Base-by-base conservation (phyloP, 805 yeast species). In the Starmera amethionina region DNA sequence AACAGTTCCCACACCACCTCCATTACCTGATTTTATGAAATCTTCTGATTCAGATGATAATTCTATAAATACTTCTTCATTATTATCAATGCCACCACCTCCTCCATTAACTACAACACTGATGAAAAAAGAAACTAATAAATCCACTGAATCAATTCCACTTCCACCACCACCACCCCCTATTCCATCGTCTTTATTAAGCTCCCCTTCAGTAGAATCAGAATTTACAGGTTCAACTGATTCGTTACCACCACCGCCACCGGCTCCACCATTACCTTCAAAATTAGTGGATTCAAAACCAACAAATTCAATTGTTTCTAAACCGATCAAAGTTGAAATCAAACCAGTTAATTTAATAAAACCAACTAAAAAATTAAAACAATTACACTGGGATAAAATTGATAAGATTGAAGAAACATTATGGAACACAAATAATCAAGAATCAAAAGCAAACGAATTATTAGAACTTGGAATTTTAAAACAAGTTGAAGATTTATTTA, bases 351-450 rank as follows among this genome's bases (percentile, higher is more conserved):
- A 37, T 37, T 15, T 15, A 22, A 11, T 14, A 6, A 38, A 22
- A 15, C 89, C 95, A 4, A 78, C 75, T 53, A 70, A 76, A 43
- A 85, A 82, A 56, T 72, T 93, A 47, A 93, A 94, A 58, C 98
- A 90, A 58, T 72, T 93, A 67, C 99, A 93, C 58, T 94, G 97
- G 97, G 96, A 90, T 50, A 86, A 84, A 54, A 70, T 94, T 32
- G 96, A 90, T 30, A 72, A 79, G 43, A 82, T 93, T 16, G 83
- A 80, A 39, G 75, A 80, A 35, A 89, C 97, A 0, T 82, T 93
- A 44, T 90, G 98, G 97, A 72, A 74, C 25, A 69, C 77, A 29
- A 75, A 79, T 32, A 77, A 81, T 18, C 72, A 70, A 3, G 68
- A 67, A 16, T 58, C 65, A 41, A 62, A 77, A 34, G 75, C 82